Evolutionary conservation across 345 rosid genomes (phyloP).

Genomic region (Citrus reticulata): DNA sequence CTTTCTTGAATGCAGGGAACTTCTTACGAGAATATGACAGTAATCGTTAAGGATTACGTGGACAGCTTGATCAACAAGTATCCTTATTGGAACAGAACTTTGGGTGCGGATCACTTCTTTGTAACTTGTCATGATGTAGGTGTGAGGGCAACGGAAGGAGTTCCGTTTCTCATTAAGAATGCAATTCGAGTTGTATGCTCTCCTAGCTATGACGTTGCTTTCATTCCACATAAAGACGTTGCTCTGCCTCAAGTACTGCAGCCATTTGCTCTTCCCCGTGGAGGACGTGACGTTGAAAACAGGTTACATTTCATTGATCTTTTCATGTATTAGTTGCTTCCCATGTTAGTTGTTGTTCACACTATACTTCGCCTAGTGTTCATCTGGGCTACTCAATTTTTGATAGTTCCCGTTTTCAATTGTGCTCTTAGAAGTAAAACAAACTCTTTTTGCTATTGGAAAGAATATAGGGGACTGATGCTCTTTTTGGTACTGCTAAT

Average conservation of each 20-base stretch:
- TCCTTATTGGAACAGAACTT: constrained; percentile 93
- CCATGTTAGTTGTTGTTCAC: neutral
- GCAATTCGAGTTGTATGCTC: constrained; percentile 93
- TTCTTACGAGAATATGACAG: constrained; percentile 88
- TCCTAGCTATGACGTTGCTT: constrained; percentile 90
- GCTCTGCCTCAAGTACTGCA: constrained; percentile 94
- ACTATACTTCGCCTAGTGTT: neutral
- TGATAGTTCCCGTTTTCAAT: neutral
- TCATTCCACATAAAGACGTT: constrained; percentile 95
- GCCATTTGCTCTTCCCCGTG: constrained; percentile 93
- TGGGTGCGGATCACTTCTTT: constrained; percentile 97
- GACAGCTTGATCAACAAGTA: constrained; percentile 67
- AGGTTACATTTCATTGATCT: constrained; percentile 36
- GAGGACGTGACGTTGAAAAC: constrained; percentile 77
- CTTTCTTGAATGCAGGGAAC: constrained; percentile 57
- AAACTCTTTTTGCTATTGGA: neutral
- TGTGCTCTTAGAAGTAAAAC: neutral
- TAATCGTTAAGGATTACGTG: constrained; percentile 73
- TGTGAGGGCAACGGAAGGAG: constrained; percentile 87
- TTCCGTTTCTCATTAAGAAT: constrained; percentile 76
- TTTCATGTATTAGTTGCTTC: neutral
- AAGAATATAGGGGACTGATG: neutral
- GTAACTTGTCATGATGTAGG: constrained; percentile 98
- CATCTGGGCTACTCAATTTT: neutral
- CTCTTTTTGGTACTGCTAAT: neutral